Percentiles rank a stretch among this genome's conserved stretches.
Conservation (phyloP, 129 eudicot species). For the Kitagawia praeruptora region DNA sequence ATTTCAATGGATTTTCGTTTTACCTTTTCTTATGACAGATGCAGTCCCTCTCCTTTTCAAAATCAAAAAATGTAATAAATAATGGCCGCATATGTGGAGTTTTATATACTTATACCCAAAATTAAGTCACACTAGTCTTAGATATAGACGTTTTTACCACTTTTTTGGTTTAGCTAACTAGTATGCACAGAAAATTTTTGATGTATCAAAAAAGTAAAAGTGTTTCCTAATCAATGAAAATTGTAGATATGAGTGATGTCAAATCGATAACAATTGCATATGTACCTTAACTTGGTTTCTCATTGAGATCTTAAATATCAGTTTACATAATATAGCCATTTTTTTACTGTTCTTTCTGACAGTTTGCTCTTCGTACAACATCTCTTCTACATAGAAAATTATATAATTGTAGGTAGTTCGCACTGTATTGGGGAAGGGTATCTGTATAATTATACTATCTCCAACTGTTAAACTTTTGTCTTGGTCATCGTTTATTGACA, state of each 20-base stretch:
- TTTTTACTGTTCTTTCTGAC: neutral
- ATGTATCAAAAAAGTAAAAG: neutral
- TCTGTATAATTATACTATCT: neutral
- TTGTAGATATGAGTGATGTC: neutral
- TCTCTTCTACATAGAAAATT: neutral
- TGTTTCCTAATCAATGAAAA: neutral
- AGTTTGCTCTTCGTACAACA: neutral
- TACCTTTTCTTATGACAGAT: neutral
- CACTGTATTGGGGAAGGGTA: neutral
- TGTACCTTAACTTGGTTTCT: neutral
- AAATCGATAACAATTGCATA: neutral
- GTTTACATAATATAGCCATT: neutral
- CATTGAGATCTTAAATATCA: neutral
- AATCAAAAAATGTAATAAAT: neutral
- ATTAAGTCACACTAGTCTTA: neutral
- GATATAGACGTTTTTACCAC: neutral
- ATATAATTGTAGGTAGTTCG: neutral
- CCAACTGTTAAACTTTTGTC: neutral
- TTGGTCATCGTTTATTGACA: neutral
- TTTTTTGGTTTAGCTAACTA: neutral
- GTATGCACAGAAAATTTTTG: neutral
- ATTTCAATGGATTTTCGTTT: neutral
- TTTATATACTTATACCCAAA: neutral
- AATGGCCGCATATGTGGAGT: neutral
- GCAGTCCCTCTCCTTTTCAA: neutral